These are phyloP conservation scores for Ampelocalamus luodianensis DNA, from an alignment of 176 grass and related monocot species.

Conservation along the genomic window DNA sequence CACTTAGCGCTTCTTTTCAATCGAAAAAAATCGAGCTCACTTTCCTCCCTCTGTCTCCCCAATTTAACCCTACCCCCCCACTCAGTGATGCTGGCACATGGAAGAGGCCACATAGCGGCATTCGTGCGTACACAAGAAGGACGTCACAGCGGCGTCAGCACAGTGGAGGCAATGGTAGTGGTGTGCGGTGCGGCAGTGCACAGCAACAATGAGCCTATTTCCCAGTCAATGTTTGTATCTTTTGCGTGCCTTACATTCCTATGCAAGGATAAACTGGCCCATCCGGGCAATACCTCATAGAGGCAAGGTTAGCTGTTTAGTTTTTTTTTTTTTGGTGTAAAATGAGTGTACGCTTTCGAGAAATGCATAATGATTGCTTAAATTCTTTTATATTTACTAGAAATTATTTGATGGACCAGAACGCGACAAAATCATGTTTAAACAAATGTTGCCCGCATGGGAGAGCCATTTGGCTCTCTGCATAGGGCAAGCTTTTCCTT, in stretches of 20 bases:
- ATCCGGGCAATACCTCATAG: not conserved
- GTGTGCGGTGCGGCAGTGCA: not conserved
- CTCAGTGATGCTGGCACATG: not conserved
- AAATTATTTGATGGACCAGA: slow-evolving; percentile 10
- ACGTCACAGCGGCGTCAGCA: not conserved
- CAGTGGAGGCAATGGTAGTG: not conserved
- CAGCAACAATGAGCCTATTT: not conserved
- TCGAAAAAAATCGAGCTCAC: not conserved
- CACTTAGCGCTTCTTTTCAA: not conserved
- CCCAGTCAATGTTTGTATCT: not conserved
- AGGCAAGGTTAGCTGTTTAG: slow-evolving; percentile 16
- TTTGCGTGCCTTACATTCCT: not conserved
- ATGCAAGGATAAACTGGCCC: slow-evolving; percentile 22
- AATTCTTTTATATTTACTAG: not conserved
- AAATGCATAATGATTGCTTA: slow-evolving; percentile 17
- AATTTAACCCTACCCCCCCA: not conserved
- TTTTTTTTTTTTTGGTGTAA: not conserved
- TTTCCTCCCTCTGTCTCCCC: not conserved
- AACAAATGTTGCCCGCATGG: not conserved
- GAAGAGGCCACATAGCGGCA: not conserved
- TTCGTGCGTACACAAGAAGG: not conserved
- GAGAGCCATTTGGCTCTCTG: not conserved
- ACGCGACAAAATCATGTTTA: not conserved
- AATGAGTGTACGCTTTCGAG: not conserved
- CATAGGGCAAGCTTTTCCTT: not conserved